phyloP scores from a whole-genome alignment of 495 filamentous ascomycete species.

The Platismatia glauca region DNA sequence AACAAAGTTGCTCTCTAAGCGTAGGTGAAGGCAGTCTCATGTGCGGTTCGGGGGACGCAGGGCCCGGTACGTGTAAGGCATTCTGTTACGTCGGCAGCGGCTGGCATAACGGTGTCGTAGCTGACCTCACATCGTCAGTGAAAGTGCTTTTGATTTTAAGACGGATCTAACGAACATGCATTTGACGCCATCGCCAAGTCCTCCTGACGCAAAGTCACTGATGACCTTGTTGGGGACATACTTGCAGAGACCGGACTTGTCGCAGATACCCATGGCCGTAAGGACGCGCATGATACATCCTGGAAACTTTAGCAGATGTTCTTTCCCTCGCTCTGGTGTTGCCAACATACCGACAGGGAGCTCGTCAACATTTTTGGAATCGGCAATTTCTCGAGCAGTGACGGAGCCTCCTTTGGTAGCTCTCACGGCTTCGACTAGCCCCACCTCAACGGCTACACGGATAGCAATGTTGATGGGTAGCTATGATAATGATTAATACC shows the following conservation, averaged over 20 bases:
- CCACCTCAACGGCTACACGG: conserved; percentile 13
- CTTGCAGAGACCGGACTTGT: conserved; percentile 22
- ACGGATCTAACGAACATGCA: conserved; percentile 22
- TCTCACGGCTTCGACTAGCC: conserved; percentile 7
- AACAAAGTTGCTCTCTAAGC: conserved; percentile 26
- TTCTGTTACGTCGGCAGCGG: conserved; percentile 24
- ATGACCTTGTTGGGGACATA: conserved; percentile 26
- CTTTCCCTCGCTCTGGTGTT: too few species aligned
- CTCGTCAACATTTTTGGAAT: conserved; percentile 1
- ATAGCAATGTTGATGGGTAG: conserved; percentile 11
- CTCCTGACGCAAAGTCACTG: conserved; percentile 22
- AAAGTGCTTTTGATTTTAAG: neutral
- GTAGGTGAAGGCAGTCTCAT: conserved; percentile 22
- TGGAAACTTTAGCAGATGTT: too few species aligned
- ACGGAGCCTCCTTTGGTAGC: conserved; percentile 12
- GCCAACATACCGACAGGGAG: conserved; percentile 12
- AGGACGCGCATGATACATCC: conserved; percentile 23
- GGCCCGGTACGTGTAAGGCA: conserved; percentile 23
- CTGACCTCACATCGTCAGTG: conserved; percentile 3
- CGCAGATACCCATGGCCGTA: conserved; percentile 24
- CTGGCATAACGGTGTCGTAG: conserved; percentile 17
- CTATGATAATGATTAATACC: neutral
- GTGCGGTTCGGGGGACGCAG: conserved; percentile 22
- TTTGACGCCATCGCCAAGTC: conserved; percentile 25
- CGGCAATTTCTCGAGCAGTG: conserved; percentile 8